Conservation (phyloP, 176 grass and related monocot genomes). For the Oryza nivara region DNA sequence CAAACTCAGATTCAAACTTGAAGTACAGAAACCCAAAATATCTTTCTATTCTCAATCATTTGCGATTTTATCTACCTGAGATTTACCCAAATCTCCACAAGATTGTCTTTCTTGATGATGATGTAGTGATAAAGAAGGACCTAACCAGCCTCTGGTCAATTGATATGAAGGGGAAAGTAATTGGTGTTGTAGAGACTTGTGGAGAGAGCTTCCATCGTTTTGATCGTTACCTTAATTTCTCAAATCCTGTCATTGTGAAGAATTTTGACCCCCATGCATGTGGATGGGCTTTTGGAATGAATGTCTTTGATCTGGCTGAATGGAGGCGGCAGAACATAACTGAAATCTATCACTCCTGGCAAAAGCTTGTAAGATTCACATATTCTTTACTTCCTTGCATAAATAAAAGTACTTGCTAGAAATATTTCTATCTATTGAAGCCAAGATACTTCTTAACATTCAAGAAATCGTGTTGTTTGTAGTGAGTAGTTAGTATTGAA, state of each 20-base stretch:
- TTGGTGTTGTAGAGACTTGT: conserved; percentile 87
- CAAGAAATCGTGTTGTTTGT: background rate
- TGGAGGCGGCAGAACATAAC: conserved; percentile 88
- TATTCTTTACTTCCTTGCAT: background rate
- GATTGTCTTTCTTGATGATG: conserved; percentile 89
- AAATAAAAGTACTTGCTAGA: background rate
- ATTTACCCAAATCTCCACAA: conserved; percentile 84
- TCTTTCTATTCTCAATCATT: conserved; percentile 82
- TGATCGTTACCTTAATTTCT: conserved; percentile 87
- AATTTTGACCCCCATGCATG: conserved; percentile 78
- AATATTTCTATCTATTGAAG: background rate
- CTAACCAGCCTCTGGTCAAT: conserved; percentile 81
- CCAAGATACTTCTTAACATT: background rate
- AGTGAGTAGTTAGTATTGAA: background rate
- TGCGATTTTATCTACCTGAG: conserved; percentile 86
- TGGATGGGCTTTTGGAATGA: conserved; percentile 95
- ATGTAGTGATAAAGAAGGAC: conserved; percentile 88
- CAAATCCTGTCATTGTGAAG: conserved; percentile 76
- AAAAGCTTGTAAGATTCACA: conserved; percentile 67
- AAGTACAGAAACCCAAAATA: conserved; percentile 96
- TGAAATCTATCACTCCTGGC: conserved; percentile 74
- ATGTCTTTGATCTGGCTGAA: conserved; percentile 86
- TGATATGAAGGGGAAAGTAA: conserved; percentile 77
- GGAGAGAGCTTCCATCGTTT: conserved; percentile 82
- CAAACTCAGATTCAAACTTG: conserved; percentile 67